Conservation (phyloP, 2,329 filamentous ascomycete species). For the Claviceps quebecensis region DNA sequence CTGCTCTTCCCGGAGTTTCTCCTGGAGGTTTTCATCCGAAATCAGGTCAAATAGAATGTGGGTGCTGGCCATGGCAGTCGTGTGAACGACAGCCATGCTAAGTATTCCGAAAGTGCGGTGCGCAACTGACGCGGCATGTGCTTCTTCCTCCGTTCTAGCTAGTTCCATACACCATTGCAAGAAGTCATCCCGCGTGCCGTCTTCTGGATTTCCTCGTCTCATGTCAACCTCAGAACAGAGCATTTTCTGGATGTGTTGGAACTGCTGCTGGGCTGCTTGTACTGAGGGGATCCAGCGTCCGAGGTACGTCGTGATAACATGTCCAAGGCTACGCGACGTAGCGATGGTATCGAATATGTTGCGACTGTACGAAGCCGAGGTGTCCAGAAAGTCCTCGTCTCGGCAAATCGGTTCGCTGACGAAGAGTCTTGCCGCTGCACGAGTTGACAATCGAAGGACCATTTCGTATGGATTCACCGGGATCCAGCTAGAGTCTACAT, state of each 20-base stretch:
- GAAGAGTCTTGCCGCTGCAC: slow-evolving; percentile 8
- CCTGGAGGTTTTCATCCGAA: neutral
- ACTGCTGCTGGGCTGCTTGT: slow-evolving; percentile 4
- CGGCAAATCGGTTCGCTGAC: slow-evolving; percentile 8
- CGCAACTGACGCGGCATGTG: slow-evolving; percentile 4
- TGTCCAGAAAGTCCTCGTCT: slow-evolving; percentile 7
- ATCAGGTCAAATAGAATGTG: slow-evolving; percentile 9
- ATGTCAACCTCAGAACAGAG: too few species aligned
- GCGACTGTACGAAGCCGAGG: slow-evolving; percentile 7
- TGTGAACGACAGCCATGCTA: slow-evolving; percentile 10
- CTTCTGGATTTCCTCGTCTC: slow-evolving; percentile 1
- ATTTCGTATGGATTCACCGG: slow-evolving; percentile 6
- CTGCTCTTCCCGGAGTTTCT: slow-evolving; percentile 5
- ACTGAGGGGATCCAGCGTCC: slow-evolving; percentile 3
- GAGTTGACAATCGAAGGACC: slow-evolving; percentile 7
- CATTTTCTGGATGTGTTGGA: slow-evolving; percentile 6
- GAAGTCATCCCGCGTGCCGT: slow-evolving; percentile 7
- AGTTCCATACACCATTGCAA: slow-evolving; percentile 9
- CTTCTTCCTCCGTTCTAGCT: slow-evolving; percentile 6
- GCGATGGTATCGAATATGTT: slow-evolving; percentile 7
- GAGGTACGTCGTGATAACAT: neutral
- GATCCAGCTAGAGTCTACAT: neutral
- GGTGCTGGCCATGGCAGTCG: slow-evolving; percentile 9
- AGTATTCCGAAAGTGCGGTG: slow-evolving; percentile 9
- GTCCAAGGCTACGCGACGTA: slow-evolving; percentile 6